Evolutionary conservation across 331 rosid genomes (phyloP).

Genomic region (Stylosanthes scabra): DNA sequence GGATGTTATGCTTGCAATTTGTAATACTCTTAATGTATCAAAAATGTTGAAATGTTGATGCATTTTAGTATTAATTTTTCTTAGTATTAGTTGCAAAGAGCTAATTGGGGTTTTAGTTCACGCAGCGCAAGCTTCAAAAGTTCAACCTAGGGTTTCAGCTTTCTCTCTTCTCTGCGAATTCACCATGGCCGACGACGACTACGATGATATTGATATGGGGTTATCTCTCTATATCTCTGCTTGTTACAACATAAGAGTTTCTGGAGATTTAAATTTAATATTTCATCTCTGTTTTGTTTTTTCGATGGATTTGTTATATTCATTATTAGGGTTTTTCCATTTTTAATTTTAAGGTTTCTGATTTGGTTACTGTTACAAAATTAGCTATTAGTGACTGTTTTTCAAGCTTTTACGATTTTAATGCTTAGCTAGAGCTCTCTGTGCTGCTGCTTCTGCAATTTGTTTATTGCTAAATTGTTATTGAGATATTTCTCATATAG

Average conservation of each 20-base stretch:
- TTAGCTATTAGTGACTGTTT: background rate
- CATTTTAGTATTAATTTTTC: too few species aligned
- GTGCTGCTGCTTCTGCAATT: background rate
- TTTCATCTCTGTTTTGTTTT: background rate
- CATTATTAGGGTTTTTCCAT: too few species aligned
- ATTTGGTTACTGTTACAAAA: background rate
- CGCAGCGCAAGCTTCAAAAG: too few species aligned
- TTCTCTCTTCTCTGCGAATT: conserved; percentile 25
- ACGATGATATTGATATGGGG: conserved; percentile 59
- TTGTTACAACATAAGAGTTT: too few species aligned
- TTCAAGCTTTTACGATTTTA: background rate
- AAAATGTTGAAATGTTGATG: too few species aligned
- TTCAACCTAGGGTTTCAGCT: too few species aligned
- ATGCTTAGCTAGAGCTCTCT: background rate
- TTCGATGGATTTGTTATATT: background rate
- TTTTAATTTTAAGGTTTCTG: background rate
- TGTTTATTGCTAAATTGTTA: background rate
- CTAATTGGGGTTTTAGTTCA: too few species aligned
- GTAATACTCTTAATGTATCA: too few species aligned
- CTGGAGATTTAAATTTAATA: too few species aligned
- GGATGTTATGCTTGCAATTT: too few species aligned
- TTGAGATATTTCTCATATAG: conserved; percentile 1
- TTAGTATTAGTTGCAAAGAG: too few species aligned
- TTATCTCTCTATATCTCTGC: conserved; percentile 24
- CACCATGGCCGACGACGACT: conserved; percentile 63